Base-by-base conservation (phyloP, 2,329 filamentous ascomycete genomes). In the Cladophialophora exuberans region DNA sequence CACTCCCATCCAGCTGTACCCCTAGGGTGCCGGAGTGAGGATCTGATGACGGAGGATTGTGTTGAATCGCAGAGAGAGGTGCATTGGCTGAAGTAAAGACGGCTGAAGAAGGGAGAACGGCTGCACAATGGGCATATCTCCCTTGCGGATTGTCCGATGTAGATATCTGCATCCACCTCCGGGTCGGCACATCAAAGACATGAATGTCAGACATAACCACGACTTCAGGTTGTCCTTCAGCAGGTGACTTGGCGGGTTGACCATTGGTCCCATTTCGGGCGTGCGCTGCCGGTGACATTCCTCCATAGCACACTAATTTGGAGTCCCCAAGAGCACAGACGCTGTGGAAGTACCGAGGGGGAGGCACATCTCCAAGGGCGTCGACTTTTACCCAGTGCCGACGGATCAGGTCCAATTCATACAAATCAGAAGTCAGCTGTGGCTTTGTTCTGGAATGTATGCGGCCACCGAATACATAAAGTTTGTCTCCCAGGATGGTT, bases 171-270 rank as follows among this genome's bases (percentile, higher is more conserved):
- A 89, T 93, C 94, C 94, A 99, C 43, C 81, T 87, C 65, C 83
- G 86, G 0, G 87, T 88, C 1, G 84, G 81, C 1, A 94, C 89
- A 70, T 99, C 93, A 71, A 90, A 97, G 26, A 99, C 89, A 72
- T 97, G 90, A 52, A 97, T 90, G 73, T 99, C 94, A 5, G 93
- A 97, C 92, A 99, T 97, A 53, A 97, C 94, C 1, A 91, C 87
- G 3, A 97, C 89, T 67, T 97, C 92, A 31, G 90, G 85, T 64
- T 91, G 88, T 51, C 84, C 77, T 60, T 92, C 88, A 55, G 77
- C 72, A 0, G 68, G 68, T 33, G 62, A 61, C 56, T 79, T 76
- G 9, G 78, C 76, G n/a, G 61, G 52, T 2, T 79, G 71, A 39
- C 80, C 76, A 52, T 75, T 73, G 36, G 39, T 22, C 3, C 44